Conservation (phyloP, 768 basidiomycete genomes). For the Suillus subluteus region DNA sequence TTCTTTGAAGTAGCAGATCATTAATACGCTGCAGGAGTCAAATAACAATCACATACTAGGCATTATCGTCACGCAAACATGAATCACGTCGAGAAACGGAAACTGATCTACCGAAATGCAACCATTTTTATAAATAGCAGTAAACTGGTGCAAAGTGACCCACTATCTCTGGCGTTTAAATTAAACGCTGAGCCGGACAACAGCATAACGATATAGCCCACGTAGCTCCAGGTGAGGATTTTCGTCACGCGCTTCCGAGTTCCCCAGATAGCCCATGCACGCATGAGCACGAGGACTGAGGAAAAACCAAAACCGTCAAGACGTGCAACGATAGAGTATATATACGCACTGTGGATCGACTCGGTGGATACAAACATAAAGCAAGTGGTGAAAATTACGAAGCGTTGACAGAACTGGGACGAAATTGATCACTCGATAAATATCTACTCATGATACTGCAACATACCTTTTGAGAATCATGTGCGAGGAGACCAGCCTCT, state of each 20-base stretch:
- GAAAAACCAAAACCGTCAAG: not conserved
- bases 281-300: constrained; percentile 14
- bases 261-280: constrained; percentile 17
- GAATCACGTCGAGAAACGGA: not conserved
- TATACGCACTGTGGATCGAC: constrained; percentile 13
- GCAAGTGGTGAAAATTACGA: constrained; percentile 1
- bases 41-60: constrained; percentile 10
- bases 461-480: constrained; percentile 11
- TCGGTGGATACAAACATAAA: constrained; percentile 5
- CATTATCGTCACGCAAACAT: constrained; percentile 1
- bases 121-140: too few species aligned
- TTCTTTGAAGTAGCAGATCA: not conserved
- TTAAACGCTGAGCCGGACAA: not conserved
- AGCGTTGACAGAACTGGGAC: constrained; percentile 6
- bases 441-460: not conserved
- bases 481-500: constrained; percentile 11
- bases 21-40: not conserved
- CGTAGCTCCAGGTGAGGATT: constrained; percentile 1
- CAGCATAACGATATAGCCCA: not conserved
- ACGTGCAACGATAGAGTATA: not conserved
- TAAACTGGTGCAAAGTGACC: not conserved
- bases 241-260: not conserved
- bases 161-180: not conserved
- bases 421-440: not conserved
- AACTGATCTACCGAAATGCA: constrained; percentile 4